Conservation (phyloP, 2,329 filamentous ascomycete genomes). For the Colletotrichum gloeosporioides region DNA sequence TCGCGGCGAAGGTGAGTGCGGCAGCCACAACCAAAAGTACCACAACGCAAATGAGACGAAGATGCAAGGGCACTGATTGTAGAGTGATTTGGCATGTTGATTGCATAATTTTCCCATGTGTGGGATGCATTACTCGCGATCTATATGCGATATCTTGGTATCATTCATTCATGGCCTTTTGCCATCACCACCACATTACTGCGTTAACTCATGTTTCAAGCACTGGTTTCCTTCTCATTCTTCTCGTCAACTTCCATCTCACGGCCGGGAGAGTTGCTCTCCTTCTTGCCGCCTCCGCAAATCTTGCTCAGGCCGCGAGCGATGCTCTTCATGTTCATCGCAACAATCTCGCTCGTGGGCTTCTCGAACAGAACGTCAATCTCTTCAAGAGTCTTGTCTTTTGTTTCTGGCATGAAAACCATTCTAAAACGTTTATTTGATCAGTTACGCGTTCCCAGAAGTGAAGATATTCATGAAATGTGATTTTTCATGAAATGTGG, state of each 20-base stretch:
- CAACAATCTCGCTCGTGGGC: slow-evolving; percentile 67
- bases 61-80: accelerated
- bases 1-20: not conserved
- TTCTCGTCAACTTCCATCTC: not conserved
- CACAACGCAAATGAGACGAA: not conserved
- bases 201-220: not conserved
- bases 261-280: accelerated
- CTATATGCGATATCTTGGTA: not conserved
- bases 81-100: accelerated
- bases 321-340: slow-evolving; percentile 51
- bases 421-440: slow-evolving; percentile 33
- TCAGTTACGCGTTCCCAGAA: not conserved
- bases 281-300: not conserved
- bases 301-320: accelerated
- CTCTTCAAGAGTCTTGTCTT: slow-evolving; percentile 72
- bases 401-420: slow-evolving; percentile 78
- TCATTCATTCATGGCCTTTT: not conserved
- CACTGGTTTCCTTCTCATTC: not conserved
- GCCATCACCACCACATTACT: not conserved
- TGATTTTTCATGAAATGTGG: not conserved
- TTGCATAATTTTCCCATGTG: accelerated
- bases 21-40: not conserved
- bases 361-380: slow-evolving; percentile 71
- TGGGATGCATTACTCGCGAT: not conserved
- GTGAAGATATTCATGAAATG: not conserved